Percentiles rank a stretch among this genome's conserved stretches.
Conservation (phyloP, 169 alveolate genomes). For the Plasmodium vivax region DNA sequence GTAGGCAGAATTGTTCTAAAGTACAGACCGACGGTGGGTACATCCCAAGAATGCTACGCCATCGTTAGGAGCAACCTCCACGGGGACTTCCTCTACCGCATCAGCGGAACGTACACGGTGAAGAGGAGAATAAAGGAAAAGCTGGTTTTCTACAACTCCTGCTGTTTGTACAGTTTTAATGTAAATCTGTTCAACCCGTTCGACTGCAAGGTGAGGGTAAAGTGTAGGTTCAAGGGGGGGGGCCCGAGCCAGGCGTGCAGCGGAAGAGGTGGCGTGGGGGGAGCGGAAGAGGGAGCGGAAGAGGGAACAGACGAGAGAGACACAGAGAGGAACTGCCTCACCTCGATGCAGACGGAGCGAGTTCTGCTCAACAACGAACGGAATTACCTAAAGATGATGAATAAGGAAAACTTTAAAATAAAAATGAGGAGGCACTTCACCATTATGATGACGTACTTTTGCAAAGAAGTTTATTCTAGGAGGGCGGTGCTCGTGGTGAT, state of each 20-base stretch:
- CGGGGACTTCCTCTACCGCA: constrained; percentile 56
- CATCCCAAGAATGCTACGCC: constrained; percentile 50
- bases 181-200: constrained; percentile 58
- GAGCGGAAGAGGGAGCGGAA: background rate
- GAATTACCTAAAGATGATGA: constrained; percentile 24
- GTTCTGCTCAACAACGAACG: constrained; percentile 22
- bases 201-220: constrained; percentile 21
- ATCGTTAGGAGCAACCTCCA: constrained; percentile 17
- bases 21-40: constrained; percentile 26
- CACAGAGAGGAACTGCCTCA: no score
- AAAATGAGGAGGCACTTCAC: constrained; percentile 30
- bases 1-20: constrained; percentile 11
- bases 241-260: background rate
- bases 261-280: background rate
- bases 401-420: constrained; percentile 38
- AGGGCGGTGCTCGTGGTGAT: background rate
- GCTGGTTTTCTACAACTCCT: constrained; percentile 33
- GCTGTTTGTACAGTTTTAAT: constrained; percentile 24
- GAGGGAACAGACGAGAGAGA: background rate
- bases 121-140: constrained; percentile 57
- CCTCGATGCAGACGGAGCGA: background rate
- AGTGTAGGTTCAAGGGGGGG: constrained; percentile 2
- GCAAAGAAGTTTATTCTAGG: constrained; percentile 7
- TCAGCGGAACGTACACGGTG: constrained; percentile 32
- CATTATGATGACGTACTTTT: constrained; percentile 28